A percentile compares a stretch with the other conserved stretches of the same genome.
Evolutionary conservation across 1,139 yeast species (phyloP).

Genomic region (Geotrichum klebahnii): DNA sequence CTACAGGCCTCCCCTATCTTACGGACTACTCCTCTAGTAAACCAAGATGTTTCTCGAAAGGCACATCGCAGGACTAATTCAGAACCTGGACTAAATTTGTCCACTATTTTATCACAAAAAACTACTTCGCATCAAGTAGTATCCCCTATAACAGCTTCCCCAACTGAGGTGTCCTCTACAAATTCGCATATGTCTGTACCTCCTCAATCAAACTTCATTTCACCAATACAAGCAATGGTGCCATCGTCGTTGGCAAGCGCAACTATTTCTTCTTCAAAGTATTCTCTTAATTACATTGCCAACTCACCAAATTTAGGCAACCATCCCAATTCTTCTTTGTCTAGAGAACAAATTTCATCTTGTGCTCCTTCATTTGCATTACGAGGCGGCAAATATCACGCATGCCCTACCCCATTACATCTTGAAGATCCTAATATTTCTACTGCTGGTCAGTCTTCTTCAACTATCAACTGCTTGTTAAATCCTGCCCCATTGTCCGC

Average conservation of each 20-base stretch:
- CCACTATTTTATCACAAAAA: neutral
- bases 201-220: no score
- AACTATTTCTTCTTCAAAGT: neutral
- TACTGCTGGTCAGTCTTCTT: constrained; percentile 5
- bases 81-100: neutral
- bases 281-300: neutral
- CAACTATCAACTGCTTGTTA: neutral
- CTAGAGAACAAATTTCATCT: neutral
- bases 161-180: neutral
- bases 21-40: neutral
- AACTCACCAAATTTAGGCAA: neutral
- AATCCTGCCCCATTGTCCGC: constrained; percentile 4
- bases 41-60: neutral
- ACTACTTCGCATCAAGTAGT: neutral
- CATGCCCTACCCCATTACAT: neutral
- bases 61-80: constrained; percentile 15
- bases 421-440: neutral
- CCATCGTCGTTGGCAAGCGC: neutral
- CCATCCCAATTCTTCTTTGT: neutral
- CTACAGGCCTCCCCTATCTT: constrained; percentile 6
- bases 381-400: neutral
- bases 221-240: neutral
- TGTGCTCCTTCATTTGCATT: neutral
- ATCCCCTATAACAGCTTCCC: neutral
- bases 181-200: no score